Evolutionary conservation across 1,284 basidiomycete species (phyloP).

Genomic region (Coniophora puteana): DNA sequence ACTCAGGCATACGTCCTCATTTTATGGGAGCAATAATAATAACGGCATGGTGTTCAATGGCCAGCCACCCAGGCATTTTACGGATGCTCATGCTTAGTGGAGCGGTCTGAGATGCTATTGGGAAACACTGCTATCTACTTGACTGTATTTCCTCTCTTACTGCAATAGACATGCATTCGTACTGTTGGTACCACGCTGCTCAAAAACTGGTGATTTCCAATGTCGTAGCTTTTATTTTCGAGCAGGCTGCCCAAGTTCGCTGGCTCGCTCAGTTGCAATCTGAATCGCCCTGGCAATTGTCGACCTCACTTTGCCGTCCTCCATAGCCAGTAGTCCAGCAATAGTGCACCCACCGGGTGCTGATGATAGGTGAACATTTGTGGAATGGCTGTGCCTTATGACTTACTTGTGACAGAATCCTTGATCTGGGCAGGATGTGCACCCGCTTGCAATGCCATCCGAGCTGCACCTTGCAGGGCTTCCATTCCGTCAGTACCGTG

Average conservation of each 20-base stretch:
- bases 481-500: conserved; percentile 8
- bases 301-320: conserved; percentile 91
- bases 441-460: conserved; percentile 89
- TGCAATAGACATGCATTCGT: conserved; percentile 3
- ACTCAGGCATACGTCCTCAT: conserved; percentile 78
- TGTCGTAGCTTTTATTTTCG: conserved; percentile 32
- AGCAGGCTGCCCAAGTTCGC: conserved; percentile 65
- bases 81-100: conserved; percentile 13
- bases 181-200: background rate
- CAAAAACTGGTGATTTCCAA: background rate
- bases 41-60: conserved; percentile 15
- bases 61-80: conserved; percentile 26
- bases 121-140: conserved; percentile 21
- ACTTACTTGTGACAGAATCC: conserved; percentile 94
- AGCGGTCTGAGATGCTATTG: conserved; percentile 28
- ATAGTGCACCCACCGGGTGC: conserved; percentile 99
- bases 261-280: conserved; percentile 85
- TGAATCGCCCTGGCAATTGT: conserved; percentile 97
- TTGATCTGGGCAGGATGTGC: conserved; percentile 96
- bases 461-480: conserved; percentile 96
- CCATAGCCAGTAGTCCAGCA: conserved; percentile 90
- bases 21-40: conserved; percentile 71
- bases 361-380: conserved; percentile 27
- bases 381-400: background rate
- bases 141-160: conserved; percentile 1